Evolutionary conservation across 345 rosid genomes (phyloP).

Genomic region (Rhizophora mangle): DNA sequence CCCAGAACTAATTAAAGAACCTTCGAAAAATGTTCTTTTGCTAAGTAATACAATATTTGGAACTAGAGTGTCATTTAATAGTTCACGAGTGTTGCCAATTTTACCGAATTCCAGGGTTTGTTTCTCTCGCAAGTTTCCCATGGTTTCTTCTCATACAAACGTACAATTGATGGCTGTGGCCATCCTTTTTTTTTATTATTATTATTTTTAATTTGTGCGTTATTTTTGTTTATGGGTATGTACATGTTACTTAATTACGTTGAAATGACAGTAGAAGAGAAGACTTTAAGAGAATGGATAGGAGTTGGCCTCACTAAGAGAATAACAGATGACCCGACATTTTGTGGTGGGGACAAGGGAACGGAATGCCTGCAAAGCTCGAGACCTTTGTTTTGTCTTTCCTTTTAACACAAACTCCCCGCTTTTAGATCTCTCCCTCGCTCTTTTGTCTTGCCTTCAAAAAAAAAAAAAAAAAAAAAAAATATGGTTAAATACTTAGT

Average conservation of each 20-base stretch:
- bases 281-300: conserved; percentile 2
- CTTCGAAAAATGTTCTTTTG: not conserved
- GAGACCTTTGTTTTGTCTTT: conserved; percentile 28
- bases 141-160: conserved; percentile 5
- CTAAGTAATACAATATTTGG: conserved; percentile 7
- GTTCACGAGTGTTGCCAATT: conserved; percentile 29
- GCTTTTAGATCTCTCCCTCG: conserved; percentile 4
- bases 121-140: conserved; percentile 15
- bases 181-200: not conserved
- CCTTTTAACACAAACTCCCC: conserved; percentile 24
- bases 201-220: no score
- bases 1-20: conserved; percentile 15
- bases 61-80: conserved; percentile 20
- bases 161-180: not conserved
- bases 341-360: conserved; percentile 38
- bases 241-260: not conserved
- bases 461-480: no score
- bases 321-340: conserved; percentile 43
- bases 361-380: conserved; percentile 39
- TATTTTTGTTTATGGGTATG: not conserved
- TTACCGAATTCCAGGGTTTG: conserved; percentile 41
- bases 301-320: conserved; percentile 25
- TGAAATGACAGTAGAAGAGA: conserved; percentile 4
- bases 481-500: no score
- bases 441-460: not conserved